Percentiles rank a stretch among this genome's conserved stretches.
These are phyloP conservation scores for Oryza australiensis DNA, from an alignment of 176 grass and related monocot genomes.

Conservation along the genomic window DNA sequence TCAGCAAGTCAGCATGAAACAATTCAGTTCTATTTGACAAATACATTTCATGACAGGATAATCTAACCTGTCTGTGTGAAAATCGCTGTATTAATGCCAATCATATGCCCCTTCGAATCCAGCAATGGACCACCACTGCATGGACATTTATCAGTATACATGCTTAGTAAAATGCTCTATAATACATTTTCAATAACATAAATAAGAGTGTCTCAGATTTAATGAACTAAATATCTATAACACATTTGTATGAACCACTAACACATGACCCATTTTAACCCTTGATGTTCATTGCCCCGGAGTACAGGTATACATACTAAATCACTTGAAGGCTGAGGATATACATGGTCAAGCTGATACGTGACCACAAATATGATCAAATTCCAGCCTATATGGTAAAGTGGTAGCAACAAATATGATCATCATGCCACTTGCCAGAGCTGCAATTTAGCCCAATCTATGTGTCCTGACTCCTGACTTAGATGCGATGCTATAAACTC, in stretches of 20 bases:
- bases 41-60: background rate
- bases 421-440: background rate
- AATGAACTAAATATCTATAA: background rate
- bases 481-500: background rate
- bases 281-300: background rate
- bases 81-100: constrained; percentile 98
- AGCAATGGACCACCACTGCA: constrained; percentile 96
- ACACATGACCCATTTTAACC: background rate
- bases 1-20: background rate
- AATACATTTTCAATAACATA: constrained; percentile 6
- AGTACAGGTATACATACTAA: constrained; percentile 7
- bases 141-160: constrained; percentile 31
- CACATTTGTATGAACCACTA: background rate
- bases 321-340: background rate
- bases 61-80: constrained; percentile 88
- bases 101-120: constrained; percentile 88
- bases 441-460: background rate
- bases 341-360: constrained; percentile 1
- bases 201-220: constrained; percentile 20
- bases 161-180: constrained; percentile 21
- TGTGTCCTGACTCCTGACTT: background rate
- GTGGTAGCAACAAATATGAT: background rate
- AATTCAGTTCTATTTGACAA: background rate
- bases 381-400: constrained; percentile 2
- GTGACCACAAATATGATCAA: background rate